phyloP scores from a whole-genome alignment of 441 rosid species.

The Capsella rubella region DNA sequence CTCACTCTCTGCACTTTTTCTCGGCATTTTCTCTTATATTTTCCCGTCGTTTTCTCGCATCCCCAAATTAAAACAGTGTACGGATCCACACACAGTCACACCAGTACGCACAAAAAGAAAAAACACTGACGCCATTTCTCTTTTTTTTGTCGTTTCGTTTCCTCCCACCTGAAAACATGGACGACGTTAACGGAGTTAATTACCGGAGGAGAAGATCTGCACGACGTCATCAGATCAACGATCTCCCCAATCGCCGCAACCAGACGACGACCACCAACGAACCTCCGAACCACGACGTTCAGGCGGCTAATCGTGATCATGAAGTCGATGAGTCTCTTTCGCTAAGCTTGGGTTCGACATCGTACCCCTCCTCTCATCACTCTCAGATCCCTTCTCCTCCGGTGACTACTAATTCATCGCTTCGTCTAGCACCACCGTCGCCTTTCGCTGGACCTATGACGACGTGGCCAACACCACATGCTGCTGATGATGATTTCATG shows the following conservation, averaged over 20 bases:
- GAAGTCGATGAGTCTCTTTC: slow-evolving; percentile 16
- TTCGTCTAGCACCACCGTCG: slow-evolving; percentile 23
- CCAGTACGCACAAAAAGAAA: not conserved
- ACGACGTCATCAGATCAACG: slow-evolving; percentile 4
- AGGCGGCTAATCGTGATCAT: not conserved
- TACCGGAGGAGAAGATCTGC: not conserved
- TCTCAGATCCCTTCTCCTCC: slow-evolving; percentile 16
- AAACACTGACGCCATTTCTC: slow-evolving; percentile 13
- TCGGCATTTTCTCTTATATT: slow-evolving; percentile 1
- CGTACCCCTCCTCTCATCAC: not conserved
- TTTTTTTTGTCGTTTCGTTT: not conserved
- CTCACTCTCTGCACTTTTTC: not conserved
- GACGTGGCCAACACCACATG: slow-evolving; percentile 1
- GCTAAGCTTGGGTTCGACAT: slow-evolving; percentile 21
- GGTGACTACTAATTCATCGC: not conserved
- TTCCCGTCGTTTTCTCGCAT: slow-evolving; percentile 31
- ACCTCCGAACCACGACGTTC: slow-evolving; percentile 4
- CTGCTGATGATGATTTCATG: not conserved
- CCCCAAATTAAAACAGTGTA: not conserved
- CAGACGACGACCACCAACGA: not conserved
- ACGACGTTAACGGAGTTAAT: not conserved
- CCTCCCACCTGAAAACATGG: slow-evolving; percentile 11
- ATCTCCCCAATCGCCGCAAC: slow-evolving; percentile 9
- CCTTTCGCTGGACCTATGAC: not conserved
- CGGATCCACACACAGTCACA: not conserved